Base-by-base conservation (phyloP, 352 stramenopile species). In the Globisporangium nodosum region DNA sequence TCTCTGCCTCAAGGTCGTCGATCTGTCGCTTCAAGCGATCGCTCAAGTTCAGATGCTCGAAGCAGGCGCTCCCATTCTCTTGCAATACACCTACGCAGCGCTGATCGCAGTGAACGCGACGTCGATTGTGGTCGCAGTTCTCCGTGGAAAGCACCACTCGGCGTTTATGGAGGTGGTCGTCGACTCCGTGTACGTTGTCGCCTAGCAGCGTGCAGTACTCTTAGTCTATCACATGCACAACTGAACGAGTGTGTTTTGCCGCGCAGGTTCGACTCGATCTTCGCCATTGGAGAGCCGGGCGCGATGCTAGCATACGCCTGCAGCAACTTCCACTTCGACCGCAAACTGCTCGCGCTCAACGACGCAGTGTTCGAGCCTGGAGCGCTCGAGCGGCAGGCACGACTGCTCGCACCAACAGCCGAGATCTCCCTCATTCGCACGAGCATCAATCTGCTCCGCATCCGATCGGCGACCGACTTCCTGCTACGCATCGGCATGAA, bases 301-400 rank as follows among this genome's bases (percentile, higher is more conserved):
- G 42, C 5, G 5, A 20, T 48, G 42, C 42, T 48, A 6, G 42
- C 42, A 16, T 48, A 48, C 42, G 20, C 16, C 42, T 48, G 20
- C 42, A 48, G 15, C 13, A 20, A 48, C 42, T 48, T 48, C 9
- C 6, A 21, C 15, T 48, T 48, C 15, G 42, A 48, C 16, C 42
- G 42, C 15, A 5, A 24, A 6, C 16, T 31, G 24, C 24, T 54
- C 24, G 24, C 18, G 24, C 20, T 42, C 64, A 81, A 79, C 35
- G 74, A 86, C 6, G 31, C 31, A 35, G 31, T 35, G 31, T 35
- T 35, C 31, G 31, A 35, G 31, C 31, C 31, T 35, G 31, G 31
- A 6, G 31, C 31, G 31, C 6, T 35, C 3, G 31, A 35, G 31
- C 31, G 31, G 6, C 31, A 35, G 31, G 31, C 31, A 6, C 31